Percentiles rank a stretch among this genome's conserved stretches.
Evolutionary conservation across 345 rosid genomes (phyloP).

Genomic region (Rhizophora apiculata): DNA sequence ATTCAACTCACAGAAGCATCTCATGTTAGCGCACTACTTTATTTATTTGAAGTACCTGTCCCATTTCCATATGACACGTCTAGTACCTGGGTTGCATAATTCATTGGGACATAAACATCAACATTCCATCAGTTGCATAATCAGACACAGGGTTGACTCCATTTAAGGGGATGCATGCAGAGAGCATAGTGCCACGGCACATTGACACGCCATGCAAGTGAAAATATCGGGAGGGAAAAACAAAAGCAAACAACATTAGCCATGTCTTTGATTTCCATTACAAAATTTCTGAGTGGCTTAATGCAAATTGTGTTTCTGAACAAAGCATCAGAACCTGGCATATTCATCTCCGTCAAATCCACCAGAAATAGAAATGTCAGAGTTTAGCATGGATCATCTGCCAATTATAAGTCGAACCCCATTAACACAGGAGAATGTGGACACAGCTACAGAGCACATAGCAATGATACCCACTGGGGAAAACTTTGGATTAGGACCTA

Average conservation of each 20-base stretch:
- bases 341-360: conserved; percentile 99
- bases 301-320: background rate
- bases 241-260: background rate
- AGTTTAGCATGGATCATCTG: background rate
- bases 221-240: background rate
- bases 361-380: conserved; percentile 19
- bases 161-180: background rate
- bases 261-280: background rate
- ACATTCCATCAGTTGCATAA: too few relatives aligned
- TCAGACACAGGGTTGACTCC: background rate
- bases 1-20: too few relatives aligned
- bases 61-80: too few relatives aligned
- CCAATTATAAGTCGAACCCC: background rate
- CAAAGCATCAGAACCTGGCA: conserved; percentile 18
- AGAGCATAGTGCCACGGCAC: background rate
- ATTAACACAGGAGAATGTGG: background rate
- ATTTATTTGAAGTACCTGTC: too few relatives aligned
- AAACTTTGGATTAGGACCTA: conserved; percentile 91
- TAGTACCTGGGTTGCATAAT: too few relatives aligned
- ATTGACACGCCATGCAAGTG: background rate
- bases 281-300: too few relatives aligned
- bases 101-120: too few relatives aligned
- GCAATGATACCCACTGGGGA: conserved; percentile 94
- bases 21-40: too few relatives aligned
- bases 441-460: conserved; percentile 16